Evolutionary conservation across 2,329 filamentous ascomycete genomes (phyloP).

Genomic region (Nakataea oryzae): DNA sequence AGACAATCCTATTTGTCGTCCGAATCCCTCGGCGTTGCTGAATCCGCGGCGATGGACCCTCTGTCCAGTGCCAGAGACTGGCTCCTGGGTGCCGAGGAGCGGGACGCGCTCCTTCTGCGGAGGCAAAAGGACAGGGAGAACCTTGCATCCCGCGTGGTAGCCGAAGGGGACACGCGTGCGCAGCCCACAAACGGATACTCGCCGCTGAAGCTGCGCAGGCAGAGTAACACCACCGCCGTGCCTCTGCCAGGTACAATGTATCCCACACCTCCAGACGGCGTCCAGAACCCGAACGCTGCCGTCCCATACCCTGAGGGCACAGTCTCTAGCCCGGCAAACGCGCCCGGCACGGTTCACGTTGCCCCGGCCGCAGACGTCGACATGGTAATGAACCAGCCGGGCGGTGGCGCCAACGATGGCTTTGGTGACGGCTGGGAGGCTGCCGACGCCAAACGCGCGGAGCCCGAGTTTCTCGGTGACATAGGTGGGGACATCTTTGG

Average conservation of each 20-base stretch:
- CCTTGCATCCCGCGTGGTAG: constrained; percentile 26
- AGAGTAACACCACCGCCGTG: constrained; percentile 28
- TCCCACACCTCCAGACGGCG: constrained; percentile 59
- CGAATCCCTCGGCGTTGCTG: not conserved
- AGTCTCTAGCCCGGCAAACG: constrained; percentile 44
- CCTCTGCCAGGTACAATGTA: constrained; percentile 46
- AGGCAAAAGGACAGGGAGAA: constrained; percentile 41
- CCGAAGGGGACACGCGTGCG: constrained; percentile 28
- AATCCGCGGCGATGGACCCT: constrained; percentile 36
- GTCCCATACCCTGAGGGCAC: constrained; percentile 47
- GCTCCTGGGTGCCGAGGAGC: constrained; percentile 31
- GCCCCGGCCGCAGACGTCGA: constrained; percentile 27
- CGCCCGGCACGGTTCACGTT: constrained; percentile 15
- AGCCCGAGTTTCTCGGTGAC: constrained; percentile 53
- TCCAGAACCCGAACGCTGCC: constrained; percentile 41
- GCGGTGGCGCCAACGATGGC: constrained; percentile 13
- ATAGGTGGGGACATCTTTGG: constrained; percentile 61
- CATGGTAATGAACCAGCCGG: constrained; percentile 16
- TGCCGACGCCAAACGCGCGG: constrained; percentile 33
- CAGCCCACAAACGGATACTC: constrained; percentile 38
- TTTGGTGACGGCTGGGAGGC: constrained; percentile 29
- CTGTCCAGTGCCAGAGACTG: constrained; percentile 36
- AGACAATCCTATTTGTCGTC: not conserved
- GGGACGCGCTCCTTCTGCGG: constrained; percentile 34
- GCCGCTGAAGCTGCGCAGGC: constrained; percentile 37